These are phyloP conservation scores for Suhomyces ambrosiae DNA, from an alignment of 1,139 yeast genomes.

Conservation along the genomic window DNA sequence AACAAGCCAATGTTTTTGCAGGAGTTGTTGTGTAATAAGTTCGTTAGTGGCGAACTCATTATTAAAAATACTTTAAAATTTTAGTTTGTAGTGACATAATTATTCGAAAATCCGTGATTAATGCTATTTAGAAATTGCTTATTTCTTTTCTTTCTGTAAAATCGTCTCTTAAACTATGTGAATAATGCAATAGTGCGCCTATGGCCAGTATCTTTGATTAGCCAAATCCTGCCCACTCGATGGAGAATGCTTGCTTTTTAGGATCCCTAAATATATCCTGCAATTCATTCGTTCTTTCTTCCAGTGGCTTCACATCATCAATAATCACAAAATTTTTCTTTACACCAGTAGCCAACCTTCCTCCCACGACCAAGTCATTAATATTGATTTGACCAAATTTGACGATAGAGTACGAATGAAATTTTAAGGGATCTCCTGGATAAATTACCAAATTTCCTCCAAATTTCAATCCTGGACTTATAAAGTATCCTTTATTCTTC, in stretches of 20 bases:
- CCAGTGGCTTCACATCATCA: slow-evolving; percentile 30
- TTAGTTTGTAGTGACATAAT: not conserved
- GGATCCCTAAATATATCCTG: slow-evolving; percentile 9
- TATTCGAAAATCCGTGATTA: no score
- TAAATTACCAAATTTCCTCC: slow-evolving; percentile 90
- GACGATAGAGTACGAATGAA: slow-evolving; percentile 84
- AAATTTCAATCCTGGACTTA: slow-evolving; percentile 86
- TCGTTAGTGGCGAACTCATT: no score
- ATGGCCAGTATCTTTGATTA: slow-evolving; percentile 21
- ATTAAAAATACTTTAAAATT: not conserved
- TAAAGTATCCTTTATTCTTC: slow-evolving; percentile 49
- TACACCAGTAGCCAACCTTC: slow-evolving; percentile 89
- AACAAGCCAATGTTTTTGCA: slow-evolving; percentile 61
- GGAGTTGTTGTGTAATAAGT: slow-evolving; percentile 29
- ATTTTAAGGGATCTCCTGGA: slow-evolving; percentile 92
- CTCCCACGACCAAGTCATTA: slow-evolving; percentile 73
- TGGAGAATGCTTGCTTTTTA: slow-evolving; percentile 50
- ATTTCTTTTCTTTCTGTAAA: no score
- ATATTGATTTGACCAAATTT: slow-evolving; percentile 52
- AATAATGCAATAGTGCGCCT: no score
- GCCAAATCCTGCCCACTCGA: slow-evolving; percentile 87
- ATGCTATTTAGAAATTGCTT: no score
- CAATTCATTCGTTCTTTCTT: slow-evolving; percentile 8
- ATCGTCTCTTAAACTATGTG: no score
- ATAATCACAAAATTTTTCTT: slow-evolving; percentile 82